These are phyloP conservation scores for Candida montana DNA, from an alignment of 805 yeast genomes.

Conservation along the genomic window DNA sequence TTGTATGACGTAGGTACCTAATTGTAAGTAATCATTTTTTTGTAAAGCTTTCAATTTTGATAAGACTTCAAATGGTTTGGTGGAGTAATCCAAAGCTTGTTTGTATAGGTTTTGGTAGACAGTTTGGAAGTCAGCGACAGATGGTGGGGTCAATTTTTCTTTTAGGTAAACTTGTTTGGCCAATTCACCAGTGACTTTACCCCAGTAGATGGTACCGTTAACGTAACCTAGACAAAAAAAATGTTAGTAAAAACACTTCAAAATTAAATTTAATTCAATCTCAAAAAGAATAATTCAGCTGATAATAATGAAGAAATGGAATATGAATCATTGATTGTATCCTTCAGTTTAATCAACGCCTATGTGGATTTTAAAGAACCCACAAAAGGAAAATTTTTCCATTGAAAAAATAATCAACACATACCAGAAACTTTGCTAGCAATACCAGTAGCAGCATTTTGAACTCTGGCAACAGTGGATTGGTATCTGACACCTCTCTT, in stretches of 20 bases:
- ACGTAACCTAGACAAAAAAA: conserved; percentile 22
- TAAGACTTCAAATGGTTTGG: conserved; percentile 58
- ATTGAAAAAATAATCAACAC: not conserved
- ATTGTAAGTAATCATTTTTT: conserved; percentile 57
- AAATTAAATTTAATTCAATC: no score
- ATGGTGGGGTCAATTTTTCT: conserved; percentile 93
- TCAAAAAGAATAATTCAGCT: no score
- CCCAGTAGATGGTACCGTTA: conserved; percentile 73
- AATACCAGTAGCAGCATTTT: conserved; percentile 31
- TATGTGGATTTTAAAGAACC: no score
- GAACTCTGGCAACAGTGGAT: conserved; percentile 30
- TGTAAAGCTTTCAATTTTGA: conserved; percentile 41
- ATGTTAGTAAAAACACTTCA: not conserved
- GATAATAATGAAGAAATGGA: no score
- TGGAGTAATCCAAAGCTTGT: conserved; percentile 37
- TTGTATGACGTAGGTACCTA: conserved; percentile 75
- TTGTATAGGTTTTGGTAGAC: conserved; percentile 57
- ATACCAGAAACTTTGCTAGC: conserved; percentile 33
- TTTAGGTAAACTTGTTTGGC: conserved; percentile 69
- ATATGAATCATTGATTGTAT: no score
- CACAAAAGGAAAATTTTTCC: not conserved
- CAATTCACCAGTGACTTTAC: conserved; percentile 48
- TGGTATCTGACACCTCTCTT: conserved; percentile 30
- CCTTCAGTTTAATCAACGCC: no score
- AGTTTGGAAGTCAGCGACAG: conserved; percentile 65